Base-by-base conservation (phyloP, 2,329 filamentous ascomycete genomes). In the Claviceps purpurea region DNA sequence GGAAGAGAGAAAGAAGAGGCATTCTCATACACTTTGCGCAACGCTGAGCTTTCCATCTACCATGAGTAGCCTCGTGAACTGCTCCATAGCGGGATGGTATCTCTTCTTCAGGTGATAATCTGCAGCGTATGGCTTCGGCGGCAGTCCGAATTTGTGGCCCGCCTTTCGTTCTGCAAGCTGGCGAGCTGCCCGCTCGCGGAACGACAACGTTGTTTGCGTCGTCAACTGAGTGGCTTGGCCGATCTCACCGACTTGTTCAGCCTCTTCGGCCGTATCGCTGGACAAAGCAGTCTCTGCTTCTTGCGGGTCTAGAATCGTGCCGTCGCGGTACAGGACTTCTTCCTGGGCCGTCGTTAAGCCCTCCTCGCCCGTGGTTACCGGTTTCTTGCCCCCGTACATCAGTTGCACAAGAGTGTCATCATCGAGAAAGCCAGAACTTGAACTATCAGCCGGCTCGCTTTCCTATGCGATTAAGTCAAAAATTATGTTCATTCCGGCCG, bases 51-150 rank as follows among this genome's bases (percentile, higher is more conserved):
- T 94, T 60, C 93, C 93, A 68, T 97, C 80, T 61, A 76, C 75
- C 91, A 97, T 98, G 57, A 98, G 70, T 59, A 95, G 75, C 65
- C 89, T 90, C 18, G 89, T 95, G 60, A 97, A 76, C 72, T 96
- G 93, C 58, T 85, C 75, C 47, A 97, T 74, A 7, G 96, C 76
- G 1, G 87, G 81, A 64, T 96, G 86, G 65, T 97, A 95, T 62
- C 93, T 81, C 64, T 87, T 75, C 68, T 89, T 86, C 60, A 91
- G 71, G 68, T 69, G 87, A 76, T 63, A 74, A 34, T 72, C 62
- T 51, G 77, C 75, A 10, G 84, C 78, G 50, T 89, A 73, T 6
- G 85, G 81, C 52, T 83, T 70, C 39, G 74, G 71, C 1, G 89
- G 89, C 56, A 88, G 71, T 4, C 79, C 81, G 62, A 89, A 96